phyloP scores from a whole-genome alignment of 1,139 yeast species.

The Taphrina confusa region DNA sequence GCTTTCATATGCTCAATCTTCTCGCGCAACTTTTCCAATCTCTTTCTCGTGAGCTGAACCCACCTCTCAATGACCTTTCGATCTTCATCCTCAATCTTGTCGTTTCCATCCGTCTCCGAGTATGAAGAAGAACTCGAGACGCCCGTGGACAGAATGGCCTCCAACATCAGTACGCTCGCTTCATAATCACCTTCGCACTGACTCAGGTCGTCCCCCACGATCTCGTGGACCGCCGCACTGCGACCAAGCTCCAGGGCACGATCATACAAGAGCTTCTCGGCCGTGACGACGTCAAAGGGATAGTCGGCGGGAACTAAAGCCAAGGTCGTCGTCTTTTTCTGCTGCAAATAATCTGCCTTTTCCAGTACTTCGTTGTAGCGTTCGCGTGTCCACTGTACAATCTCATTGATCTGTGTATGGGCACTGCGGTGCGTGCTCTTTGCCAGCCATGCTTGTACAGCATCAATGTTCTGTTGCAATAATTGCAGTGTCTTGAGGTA shows the following conservation, averaged over 20 bases:
- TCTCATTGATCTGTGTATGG: conserved; percentile 56
- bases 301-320: conserved; percentile 29
- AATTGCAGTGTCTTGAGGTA: conserved; percentile 81
- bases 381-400: conserved; percentile 91
- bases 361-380: conserved; percentile 85
- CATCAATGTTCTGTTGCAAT: conserved; percentile 78
- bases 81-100: conserved; percentile 66
- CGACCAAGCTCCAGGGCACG: conserved; percentile 91
- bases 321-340: conserved; percentile 44
- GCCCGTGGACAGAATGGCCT: conserved; percentile 37
- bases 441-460: conserved; percentile 50
- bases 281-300: conserved; percentile 50
- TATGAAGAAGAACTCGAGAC: background rate
- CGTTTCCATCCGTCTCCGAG: conserved; percentile 34
- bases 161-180: conserved; percentile 36
- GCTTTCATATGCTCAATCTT: conserved; percentile 18
- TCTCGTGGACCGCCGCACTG: conserved; percentile 84
- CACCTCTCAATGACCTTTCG: conserved; percentile 63
- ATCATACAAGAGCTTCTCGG: conserved; percentile 85
- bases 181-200: conserved; percentile 54
- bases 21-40: conserved; percentile 21
- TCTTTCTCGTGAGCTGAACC: conserved; percentile 13
- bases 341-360: conserved; percentile 75
- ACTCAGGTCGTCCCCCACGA: conserved; percentile 69
- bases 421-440: conserved; percentile 46